A percentile compares a stretch with the other conserved stretches of the same genome.
Evolutionary conservation across 2,329 filamentous ascomycete species (phyloP).

Genomic region (Fusarium buharicum): DNA sequence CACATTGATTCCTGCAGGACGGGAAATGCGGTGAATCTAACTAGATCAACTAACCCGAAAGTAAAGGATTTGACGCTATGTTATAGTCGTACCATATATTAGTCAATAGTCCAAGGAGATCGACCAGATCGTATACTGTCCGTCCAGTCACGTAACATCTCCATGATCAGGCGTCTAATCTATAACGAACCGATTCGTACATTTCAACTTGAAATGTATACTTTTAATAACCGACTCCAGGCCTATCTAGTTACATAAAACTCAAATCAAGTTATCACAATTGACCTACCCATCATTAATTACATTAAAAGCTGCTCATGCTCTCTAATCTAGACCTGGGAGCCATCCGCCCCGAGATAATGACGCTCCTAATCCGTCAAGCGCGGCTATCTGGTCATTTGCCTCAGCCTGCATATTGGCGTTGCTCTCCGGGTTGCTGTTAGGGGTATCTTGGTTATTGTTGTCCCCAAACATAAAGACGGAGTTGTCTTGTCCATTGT

Average conservation of each 20-base stretch:
- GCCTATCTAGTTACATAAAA: conserved; percentile 1
- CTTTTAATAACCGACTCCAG: conserved; percentile 5
- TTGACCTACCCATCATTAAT: conserved; percentile 2
- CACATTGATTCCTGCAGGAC: conserved; percentile 21
- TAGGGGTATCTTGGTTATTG: conserved; percentile 34
- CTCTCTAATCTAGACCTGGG: conserved; percentile 49
- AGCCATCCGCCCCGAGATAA: conserved; percentile 51
- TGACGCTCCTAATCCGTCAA: conserved; percentile 50
- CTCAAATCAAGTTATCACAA: neutral
- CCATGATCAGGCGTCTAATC: conserved; percentile 2
- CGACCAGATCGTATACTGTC: neutral
- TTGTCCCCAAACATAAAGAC: conserved; percentile 48
- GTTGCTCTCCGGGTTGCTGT: conserved; percentile 29
- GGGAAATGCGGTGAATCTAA: conserved; percentile 23
- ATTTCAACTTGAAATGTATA: conserved; percentile 7
- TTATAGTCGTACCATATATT: neutral
- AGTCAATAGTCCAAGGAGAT: neutral
- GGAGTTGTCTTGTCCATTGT: conserved; percentile 39
- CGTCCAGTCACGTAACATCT: conserved; percentile 1
- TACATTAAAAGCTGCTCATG: neutral
- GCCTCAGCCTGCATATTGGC: conserved; percentile 32
- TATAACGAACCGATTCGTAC: neutral
- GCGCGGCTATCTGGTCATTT: conserved; percentile 41
- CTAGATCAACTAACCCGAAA: conserved; percentile 24
- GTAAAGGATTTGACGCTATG: conserved; percentile 4